These are phyloP conservation scores for apple (Malus domestica) DNA, from an alignment of 306 rosid species.

Conservation along the genomic window ASM211411v1 NC_041804.1:32001-32500, in stretches of 20 bases:
- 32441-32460: not conserved
- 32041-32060: not conserved
- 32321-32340: not conserved
- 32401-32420: not conserved
- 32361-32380: not conserved
- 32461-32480: not conserved
- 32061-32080: not conserved
- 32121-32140: not conserved
- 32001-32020: not conserved
- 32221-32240: not conserved
- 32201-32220: not conserved
- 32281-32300: not conserved
- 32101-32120: not conserved
- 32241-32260: not conserved
- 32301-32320: not conserved
- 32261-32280: not conserved
- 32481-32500: not conserved
- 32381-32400: not conserved
- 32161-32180: not conserved
- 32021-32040: not conserved
- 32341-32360: not conserved
- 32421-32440: not conserved
- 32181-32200: not conserved
- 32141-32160: not conserved
- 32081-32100: not conserved